Evolutionary conservation across 1,284 basidiomycete genomes (phyloP).

Genomic region (Microbotryum scabiosae): DNA sequence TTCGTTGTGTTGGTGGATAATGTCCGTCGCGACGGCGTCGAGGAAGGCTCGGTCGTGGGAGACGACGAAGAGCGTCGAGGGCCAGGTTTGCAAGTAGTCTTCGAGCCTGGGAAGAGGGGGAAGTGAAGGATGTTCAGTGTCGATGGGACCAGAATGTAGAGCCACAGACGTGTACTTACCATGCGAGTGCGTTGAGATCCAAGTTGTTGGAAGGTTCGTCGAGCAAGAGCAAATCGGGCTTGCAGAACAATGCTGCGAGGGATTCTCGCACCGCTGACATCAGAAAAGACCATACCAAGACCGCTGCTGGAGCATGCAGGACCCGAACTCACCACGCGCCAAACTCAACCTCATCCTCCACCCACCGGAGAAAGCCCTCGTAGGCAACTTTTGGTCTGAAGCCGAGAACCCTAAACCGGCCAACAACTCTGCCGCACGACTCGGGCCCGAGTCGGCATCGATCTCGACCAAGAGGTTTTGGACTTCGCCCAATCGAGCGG

Average conservation of each 20-base stretch:
- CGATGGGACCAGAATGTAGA: conserved; percentile 33
- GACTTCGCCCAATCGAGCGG: conserved; percentile 77
- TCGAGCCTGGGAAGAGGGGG: conserved; percentile 45
- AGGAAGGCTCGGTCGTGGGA: conserved; percentile 98
- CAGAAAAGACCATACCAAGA: not conserved
- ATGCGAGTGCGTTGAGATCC: conserved; percentile 53
- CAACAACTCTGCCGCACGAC: conserved; percentile 78
- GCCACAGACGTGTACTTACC: conserved; percentile 7
- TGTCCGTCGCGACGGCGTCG: conserved; percentile 59
- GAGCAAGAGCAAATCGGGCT: conserved; percentile 62
- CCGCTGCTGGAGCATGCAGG: not conserved
- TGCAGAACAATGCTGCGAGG: conserved; percentile 86
- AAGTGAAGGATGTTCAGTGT: not conserved
- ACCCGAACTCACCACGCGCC: conserved; percentile 44
- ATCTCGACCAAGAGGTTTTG: conserved; percentile 88
- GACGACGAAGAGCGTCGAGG: conserved; percentile 87
- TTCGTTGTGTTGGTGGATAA: conserved; percentile 91
- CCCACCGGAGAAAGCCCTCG: conserved; percentile 87
- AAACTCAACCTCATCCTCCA: conserved; percentile 59
- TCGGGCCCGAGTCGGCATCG: conserved; percentile 94
- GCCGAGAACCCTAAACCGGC: conserved; percentile 90
- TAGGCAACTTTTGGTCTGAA: conserved; percentile 57
- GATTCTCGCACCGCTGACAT: conserved; percentile 41
- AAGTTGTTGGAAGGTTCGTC: conserved; percentile 97
- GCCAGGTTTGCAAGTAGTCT: conserved; percentile 96